Base-by-base conservation (phyloP, 75 land plant genomes). In the Selaginella moellendorffii region DNA sequence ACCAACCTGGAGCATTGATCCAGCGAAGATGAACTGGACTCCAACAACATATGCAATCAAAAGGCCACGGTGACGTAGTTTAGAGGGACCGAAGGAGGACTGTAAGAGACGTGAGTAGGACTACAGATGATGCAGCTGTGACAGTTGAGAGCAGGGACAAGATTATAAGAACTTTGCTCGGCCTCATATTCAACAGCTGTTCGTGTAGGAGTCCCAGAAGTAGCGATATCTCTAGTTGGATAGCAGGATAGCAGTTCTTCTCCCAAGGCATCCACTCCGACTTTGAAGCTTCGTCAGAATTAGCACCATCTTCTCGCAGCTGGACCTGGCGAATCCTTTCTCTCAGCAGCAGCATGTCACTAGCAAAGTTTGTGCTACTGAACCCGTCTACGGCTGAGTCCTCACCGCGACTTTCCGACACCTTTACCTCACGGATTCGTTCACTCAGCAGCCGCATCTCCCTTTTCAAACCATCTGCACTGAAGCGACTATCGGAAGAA, bases 1-100 rank as follows among this genome's bases (percentile, higher is more conserved):
- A 64, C 65, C 71, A 25, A 68, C 52, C 26, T 77, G 79, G 79
- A n/a, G 28, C 17, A 73, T 77, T 65, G 79, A 77, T 52, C 54
- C 78, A 22, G 8, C 72, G 17, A 77, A 77, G 64, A 67, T 77
- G 28, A 60, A 63, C 0, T 77, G 77, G 79, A 74, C 63, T 63
- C 79, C 79, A 64, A 36, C 46, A 36, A 36, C 5, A 36, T 36
- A 36, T 36, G 46, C 46, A 14, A 36, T 36, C 14, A 36, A 36
- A 36, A 14, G 46, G 14, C 46, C 46, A 36, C 5, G 46, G 14
- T 36, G 14, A 36, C n/a, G n/a, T n/a, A n/a, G n/a, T n/a, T n/a
- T n/a, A n/a, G n/a, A n/a, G n/a, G n/a, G n/a, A n/a, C n/a, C n/a
- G n/a, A n/a, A n/a, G n/a, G n/a, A n/a, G n/a, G n/a, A n/a, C n/a